phyloP scores from a whole-genome alignment of 495 filamentous ascomycete genomes.

The Oleoguttula mirabilis region DNA sequence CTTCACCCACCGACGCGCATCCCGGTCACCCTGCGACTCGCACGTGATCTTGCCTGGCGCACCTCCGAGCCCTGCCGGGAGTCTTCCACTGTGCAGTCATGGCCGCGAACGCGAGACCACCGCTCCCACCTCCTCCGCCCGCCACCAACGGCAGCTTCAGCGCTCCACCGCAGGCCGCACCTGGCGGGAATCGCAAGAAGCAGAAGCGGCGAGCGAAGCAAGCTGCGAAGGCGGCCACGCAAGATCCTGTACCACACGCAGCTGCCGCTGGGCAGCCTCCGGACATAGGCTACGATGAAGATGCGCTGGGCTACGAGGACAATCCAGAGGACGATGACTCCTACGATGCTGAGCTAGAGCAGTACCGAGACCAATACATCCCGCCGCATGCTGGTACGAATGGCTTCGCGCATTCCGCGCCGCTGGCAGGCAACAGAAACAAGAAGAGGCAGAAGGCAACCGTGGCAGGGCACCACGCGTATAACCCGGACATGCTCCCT shows the following conservation, averaged over 20 bases:
- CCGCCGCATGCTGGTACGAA: constrained; percentile 8
- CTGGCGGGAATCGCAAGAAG: constrained; percentile 81
- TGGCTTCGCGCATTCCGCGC: constrained; percentile 7
- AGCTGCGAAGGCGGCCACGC: constrained; percentile 53
- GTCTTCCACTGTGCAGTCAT: too few relatives aligned
- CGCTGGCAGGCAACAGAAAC: constrained; percentile 23
- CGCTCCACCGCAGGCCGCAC: constrained; percentile 21
- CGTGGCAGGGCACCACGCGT: constrained; percentile 1
- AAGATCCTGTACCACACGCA: constrained; percentile 22
- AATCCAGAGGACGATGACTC: constrained; percentile 37
- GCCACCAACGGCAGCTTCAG: constrained; percentile 22
- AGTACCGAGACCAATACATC: constrained; percentile 18
- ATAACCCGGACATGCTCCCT: constrained; percentile 21
- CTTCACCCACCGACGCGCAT: too few relatives aligned
- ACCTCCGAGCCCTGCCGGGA: too few relatives aligned
- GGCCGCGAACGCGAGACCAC: constrained; percentile 12
- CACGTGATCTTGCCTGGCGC: too few relatives aligned
- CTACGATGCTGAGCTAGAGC: constrained; percentile 30
- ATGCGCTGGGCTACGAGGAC: constrained; percentile 16
- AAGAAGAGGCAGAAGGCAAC: constrained; percentile 38
- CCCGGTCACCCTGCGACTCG: too few relatives aligned
- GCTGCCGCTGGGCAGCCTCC: neutral
- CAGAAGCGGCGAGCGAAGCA: constrained; percentile 52
- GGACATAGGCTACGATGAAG: constrained; percentile 15
- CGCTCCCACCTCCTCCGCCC: constrained; percentile 6